Percentiles rank a stretch among this genome's conserved stretches.
These are phyloP conservation scores for Fusarium marasasianum DNA, from an alignment of 2,329 filamentous ascomycete species.

Conservation along the genomic window DNA sequence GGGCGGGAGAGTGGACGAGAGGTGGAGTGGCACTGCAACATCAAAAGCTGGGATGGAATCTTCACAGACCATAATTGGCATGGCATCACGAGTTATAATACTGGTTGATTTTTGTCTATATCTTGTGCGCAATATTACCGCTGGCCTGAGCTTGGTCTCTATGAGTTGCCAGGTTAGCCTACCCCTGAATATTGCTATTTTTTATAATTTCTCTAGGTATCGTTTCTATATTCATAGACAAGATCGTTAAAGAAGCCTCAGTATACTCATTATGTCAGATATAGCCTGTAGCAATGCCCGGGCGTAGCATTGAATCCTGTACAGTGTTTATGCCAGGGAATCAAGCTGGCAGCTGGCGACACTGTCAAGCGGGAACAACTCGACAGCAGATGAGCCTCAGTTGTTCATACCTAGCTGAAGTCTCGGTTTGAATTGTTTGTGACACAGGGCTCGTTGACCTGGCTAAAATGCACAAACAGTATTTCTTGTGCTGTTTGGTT, in stretches of 20 bases:
- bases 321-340: not conserved
- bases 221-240: not conserved
- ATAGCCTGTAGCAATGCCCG: not conserved
- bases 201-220: too few species aligned
- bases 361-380: not conserved
- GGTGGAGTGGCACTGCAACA: not conserved
- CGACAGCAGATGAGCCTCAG: not conserved
- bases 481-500: slow-evolving; percentile 6
- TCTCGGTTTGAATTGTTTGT: not conserved
- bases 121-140: not conserved
- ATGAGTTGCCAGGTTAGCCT: not conserved
- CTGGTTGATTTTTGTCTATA: not conserved
- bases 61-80: not conserved
- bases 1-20: not conserved
- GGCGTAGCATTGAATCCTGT: too few species aligned
- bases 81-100: fast-evolving
- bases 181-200: not conserved
- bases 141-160: too few species aligned
- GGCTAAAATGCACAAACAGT: not conserved
- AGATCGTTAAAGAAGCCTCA: fast-evolving
- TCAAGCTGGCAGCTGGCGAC: slow-evolving; percentile 3
- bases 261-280: too few species aligned
- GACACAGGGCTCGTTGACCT: not conserved
- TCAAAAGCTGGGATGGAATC: not conserved
- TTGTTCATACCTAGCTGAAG: too few species aligned